Evolutionary conservation across 441 rosid species (phyloP), one percentile per base, ranked within the genome.

Genomic region (Arabidopsis hybrid): DNA sequence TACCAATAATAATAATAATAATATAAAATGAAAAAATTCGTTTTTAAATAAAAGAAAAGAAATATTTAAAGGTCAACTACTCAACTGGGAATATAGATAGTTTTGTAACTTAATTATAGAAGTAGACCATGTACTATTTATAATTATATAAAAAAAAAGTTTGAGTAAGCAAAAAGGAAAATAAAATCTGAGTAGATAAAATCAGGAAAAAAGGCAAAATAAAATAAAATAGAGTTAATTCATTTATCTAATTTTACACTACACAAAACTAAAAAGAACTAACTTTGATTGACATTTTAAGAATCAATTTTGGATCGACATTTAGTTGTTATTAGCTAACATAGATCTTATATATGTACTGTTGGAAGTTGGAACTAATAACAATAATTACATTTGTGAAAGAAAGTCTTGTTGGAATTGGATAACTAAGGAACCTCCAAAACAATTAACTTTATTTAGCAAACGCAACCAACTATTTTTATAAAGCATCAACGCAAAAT

Each of bases 401-500:
- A 39, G 36, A 39, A 34, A 46, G 8, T 21, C 14, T 67, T 52
- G 49, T 0, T 51, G n/a, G 21, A 65, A 26, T 18, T 42, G 32
- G 32, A 21, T 57, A 45, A 60, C 35, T 35, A 65, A 57, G 11
- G 35, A 34, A 14, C 49, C 26, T 52, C 51, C 6, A 39, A 60
- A 67, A 35, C 36, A 17, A 36, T 45, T 53, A 8, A 35, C 74
- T 69, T 45, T 26, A 69, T 35, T 61, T 75, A 75, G 74, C 59
- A 38, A 16, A 26, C 40, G 34, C 38, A 17, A 52, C 12, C 64
- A 67, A 52, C 42, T 13, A 42, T 67, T 42, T 46, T 46, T 18
- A 35, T 57, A 57, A 65, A 56, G 51, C 66, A 56, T 58, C 42
- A 65, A 52, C 4, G 1, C 7, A 60, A 34, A 29, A 12, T 32